Evolutionary conservation across 257 asterid species (phyloP).

Genomic region (Salvia hispanica): DNA sequence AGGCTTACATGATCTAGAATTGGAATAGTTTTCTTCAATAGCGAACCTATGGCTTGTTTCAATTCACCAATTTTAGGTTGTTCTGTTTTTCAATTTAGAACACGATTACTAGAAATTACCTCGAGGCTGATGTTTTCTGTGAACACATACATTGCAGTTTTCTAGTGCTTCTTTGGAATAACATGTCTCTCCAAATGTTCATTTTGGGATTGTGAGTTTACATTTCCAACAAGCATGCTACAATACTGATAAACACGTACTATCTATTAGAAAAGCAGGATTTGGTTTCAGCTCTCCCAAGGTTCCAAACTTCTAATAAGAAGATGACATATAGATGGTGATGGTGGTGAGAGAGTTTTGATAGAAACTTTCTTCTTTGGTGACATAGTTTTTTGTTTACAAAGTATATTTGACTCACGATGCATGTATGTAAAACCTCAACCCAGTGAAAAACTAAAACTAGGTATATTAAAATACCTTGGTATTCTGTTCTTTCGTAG

Average conservation of each 20-base stretch:
- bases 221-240: not conserved
- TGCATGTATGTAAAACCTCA: not conserved
- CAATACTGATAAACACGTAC: not conserved
- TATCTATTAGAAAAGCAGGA: not conserved
- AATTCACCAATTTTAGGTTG: not conserved
- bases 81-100: not conserved
- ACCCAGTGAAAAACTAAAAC: constrained; percentile 1
- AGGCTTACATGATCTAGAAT: not conserved
- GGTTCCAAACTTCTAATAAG: not conserved
- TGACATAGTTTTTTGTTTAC: not conserved
- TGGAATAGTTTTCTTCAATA: not conserved
- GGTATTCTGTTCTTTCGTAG: not conserved
- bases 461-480: not conserved
- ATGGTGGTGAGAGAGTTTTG: not conserved
- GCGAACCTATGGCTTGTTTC: constrained; percentile 2
- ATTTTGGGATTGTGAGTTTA: too few species aligned
- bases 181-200: not conserved
- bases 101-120: not conserved
- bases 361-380: not conserved
- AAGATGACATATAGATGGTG: not conserved
- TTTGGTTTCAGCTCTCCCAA: not conserved
- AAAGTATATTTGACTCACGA: not conserved
- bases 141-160: not conserved
- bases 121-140: too few species aligned
- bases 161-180: not conserved